Evolutionary conservation across 225 moss, liverwort and hornwort genomes (phyloP), one percentile per base, ranked within the genome.

Genomic region (Sphagnum contortum): DNA sequence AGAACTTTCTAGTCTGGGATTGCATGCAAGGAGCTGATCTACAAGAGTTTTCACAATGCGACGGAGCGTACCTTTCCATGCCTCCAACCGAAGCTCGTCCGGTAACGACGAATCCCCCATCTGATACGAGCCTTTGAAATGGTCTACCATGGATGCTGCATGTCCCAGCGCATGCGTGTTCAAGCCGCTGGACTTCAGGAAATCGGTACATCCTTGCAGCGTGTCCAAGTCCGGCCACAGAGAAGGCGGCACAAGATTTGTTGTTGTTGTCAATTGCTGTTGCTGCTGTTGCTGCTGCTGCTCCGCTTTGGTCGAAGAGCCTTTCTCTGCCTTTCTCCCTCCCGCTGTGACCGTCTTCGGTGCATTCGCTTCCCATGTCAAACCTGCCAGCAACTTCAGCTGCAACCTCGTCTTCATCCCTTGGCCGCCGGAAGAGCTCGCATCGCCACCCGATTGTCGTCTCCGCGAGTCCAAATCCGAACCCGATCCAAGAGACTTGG

Each of bases 141-240:
- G 84, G 73, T 84, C 84, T 66, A 84, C 84, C 84, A 84, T 84
- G 58, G 80, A 75, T 66, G 84, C 80, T 70, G 84, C 84, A 48
- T 84, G 84, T 73, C 77, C 80, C 2, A 84, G 70, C 0, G 84
- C 80, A 73, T 74, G 84, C 66, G 77, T 73, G 55, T 84, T 84
- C 75, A 84, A 75, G 64, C 80, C 80, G 77, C 84, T 84, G 72
- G 84, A 84, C 84, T 84, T 84, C 84, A 84, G 61, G 59, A 84
- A 84, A 59, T 84, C 80, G 45, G 84, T 84, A 63, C 84, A 84
- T 44, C 84, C 84, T 48, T 80, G 84, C 3, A 84, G 66, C 4
- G 73, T 80, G 45, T 84, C 84, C 68, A 84, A 55, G 46, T 84
- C 84, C 7, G 73, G 64, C 84, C 84, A 77, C 3, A 84, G 70